These are phyloP conservation scores for Aspergillus sp. DNA, from an alignment of 2,329 filamentous ascomycete genomes.

Conservation along the genomic window DNA sequence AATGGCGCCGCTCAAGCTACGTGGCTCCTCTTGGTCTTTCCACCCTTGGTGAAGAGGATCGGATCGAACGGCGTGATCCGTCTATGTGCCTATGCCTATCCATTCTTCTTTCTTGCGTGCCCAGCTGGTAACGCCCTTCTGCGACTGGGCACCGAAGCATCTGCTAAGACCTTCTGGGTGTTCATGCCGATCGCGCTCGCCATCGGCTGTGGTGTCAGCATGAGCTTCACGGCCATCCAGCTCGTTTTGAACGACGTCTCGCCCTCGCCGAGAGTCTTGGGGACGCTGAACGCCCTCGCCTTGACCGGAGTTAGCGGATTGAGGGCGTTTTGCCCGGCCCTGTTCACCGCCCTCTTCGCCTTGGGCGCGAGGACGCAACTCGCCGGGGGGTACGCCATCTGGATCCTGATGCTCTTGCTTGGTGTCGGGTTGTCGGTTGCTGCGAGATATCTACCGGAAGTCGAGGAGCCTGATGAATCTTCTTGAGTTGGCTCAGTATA, in stretches of 20 bases:
- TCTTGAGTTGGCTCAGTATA: no score
- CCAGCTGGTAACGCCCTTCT: slow-evolving; percentile 61
- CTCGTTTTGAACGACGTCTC: slow-evolving; percentile 73
- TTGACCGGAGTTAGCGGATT: slow-evolving; percentile 63
- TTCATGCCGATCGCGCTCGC: slow-evolving; percentile 45
- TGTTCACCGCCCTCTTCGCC: slow-evolving; percentile 68
- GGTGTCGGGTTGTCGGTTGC: slow-evolving; percentile 34
- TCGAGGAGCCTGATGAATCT: no score
- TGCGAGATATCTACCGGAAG: slow-evolving; percentile 18
- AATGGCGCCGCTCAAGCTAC: slow-evolving; percentile 66
- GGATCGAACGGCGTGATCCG: slow-evolving; percentile 68
- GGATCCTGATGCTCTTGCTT: slow-evolving; percentile 30
- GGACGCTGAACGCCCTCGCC: slow-evolving; percentile 69
- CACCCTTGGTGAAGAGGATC: slow-evolving; percentile 62
- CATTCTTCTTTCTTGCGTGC: slow-evolving; percentile 59
- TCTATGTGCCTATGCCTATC: slow-evolving; percentile 59
- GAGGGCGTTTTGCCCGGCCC: slow-evolving; percentile 64
- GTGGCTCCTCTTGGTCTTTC: slow-evolving; percentile 72
- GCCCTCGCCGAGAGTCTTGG: slow-evolving; percentile 63
- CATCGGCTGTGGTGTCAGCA: slow-evolving; percentile 63
- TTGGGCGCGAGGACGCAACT: slow-evolving; percentile 63
- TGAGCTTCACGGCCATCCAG: slow-evolving; percentile 71
- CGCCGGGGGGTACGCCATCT: slow-evolving; percentile 64
- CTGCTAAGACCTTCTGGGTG: slow-evolving; percentile 55
- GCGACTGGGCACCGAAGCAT: slow-evolving; percentile 31